Conservation (phyloP, 345 rosid genomes). For the Nephelium lappaceum region DNA sequence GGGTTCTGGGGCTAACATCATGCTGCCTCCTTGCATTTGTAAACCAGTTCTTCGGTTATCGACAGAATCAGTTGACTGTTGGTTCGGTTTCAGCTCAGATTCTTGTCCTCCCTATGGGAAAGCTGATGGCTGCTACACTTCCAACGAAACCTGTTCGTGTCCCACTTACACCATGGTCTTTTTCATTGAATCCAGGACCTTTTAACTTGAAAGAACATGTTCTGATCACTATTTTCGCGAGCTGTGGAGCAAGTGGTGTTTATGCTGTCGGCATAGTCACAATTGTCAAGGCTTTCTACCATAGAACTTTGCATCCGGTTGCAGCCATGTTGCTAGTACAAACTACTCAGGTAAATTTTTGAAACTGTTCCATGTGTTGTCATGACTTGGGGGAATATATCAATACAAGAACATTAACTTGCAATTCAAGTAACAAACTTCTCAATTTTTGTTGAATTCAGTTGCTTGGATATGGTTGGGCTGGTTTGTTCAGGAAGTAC, state of each 20-base stretch:
- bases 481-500: conserved; percentile 63
- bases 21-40: conserved; percentile 9
- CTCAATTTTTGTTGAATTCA: conserved; percentile 26
- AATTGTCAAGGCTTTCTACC: conserved; percentile 13
- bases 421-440: neutral
- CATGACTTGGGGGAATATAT: no score
- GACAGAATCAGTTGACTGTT: neutral
- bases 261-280: conserved; percentile 51
- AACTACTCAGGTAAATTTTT: conserved; percentile 8
- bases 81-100: conserved; percentile 11
- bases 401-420: neutral
- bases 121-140: conserved; percentile 43
- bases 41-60: conserved; percentile 16
- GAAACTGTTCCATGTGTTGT: no score
- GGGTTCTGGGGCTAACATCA: conserved; percentile 13
- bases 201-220: conserved; percentile 62
- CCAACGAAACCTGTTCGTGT: conserved; percentile 26
- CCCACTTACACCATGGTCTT: conserved; percentile 42
- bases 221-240: conserved; percentile 56
- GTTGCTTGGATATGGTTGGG: conserved; percentile 91
- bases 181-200: conserved; percentile 63
- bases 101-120: conserved; percentile 10
- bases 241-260: conserved; percentile 42
- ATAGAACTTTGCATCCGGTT: conserved; percentile 7
- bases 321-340: conserved; percentile 17